Evolutionary conservation across 371 early-diverging fungal genomes (phyloP).

Genomic region (Mortierella sp.): DNA sequence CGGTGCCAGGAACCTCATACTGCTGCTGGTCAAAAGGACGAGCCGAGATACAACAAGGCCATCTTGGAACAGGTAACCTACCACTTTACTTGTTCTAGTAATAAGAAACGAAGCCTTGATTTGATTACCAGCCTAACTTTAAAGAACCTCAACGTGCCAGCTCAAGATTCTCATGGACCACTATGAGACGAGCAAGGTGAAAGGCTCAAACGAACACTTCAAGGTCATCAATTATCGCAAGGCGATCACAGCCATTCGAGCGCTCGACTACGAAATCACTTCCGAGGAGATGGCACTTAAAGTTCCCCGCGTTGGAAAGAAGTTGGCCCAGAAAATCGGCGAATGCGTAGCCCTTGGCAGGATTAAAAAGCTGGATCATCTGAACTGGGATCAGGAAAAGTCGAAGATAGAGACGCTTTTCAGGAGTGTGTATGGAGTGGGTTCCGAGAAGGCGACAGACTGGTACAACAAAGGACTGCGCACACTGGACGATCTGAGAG

Average conservation of each 20-base stretch:
- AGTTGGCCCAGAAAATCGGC: conserved; percentile 55
- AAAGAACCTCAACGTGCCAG: conserved; percentile 5
- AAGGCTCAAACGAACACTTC: conserved; percentile 48
- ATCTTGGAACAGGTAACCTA: conserved; percentile 45
- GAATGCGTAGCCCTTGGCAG: conserved; percentile 48
- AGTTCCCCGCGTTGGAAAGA: conserved; percentile 47
- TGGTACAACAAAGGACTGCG: conserved; percentile 50
- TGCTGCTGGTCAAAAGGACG: conserved; percentile 29
- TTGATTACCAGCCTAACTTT: not conserved
- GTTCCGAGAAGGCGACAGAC: conserved; percentile 43
- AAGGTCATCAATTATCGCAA: conserved; percentile 57
- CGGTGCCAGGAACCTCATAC: conserved; percentile 39
- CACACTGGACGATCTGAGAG: conserved; percentile 48
- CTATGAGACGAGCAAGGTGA: conserved; percentile 39
- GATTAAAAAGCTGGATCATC: conserved; percentile 49
- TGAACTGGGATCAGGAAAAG: conserved; percentile 45
- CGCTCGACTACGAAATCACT: conserved; percentile 50
- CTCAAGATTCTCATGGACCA: conserved; percentile 46
- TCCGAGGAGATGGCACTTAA: conserved; percentile 53
- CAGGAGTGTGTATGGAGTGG: conserved; percentile 45
- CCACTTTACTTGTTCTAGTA: no score
- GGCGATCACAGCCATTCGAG: conserved; percentile 53
- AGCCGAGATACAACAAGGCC: conserved; percentile 39
- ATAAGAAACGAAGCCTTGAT: not conserved
- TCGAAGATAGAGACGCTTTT: conserved; percentile 40